Conservation (phyloP, 2,329 filamentous ascomycete genomes). For the Rutstroemia sp. region DNA sequence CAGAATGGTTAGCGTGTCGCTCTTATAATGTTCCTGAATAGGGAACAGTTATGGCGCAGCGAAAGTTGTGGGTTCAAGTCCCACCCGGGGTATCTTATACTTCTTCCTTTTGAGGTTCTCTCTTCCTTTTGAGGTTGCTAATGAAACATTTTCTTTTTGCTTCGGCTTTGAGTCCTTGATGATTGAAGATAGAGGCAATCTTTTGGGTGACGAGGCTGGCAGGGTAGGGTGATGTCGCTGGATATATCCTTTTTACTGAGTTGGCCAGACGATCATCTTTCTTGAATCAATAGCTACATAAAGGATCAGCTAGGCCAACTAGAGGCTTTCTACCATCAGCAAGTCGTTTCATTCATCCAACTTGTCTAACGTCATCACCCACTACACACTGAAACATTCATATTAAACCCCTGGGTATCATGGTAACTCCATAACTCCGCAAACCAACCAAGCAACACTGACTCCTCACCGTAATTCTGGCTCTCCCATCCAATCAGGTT, state of each 20-base stretch:
- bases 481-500: constrained; percentile 31
- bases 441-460: background rate
- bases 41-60: constrained; percentile 11
- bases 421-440: background rate
- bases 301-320: background rate
- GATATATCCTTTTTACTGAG: background rate
- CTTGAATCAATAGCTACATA: background rate
- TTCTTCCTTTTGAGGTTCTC: background rate
- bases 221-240: no score
- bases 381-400: no score
- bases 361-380: no score
- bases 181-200: no score
- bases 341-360: no score
- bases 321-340: no score
- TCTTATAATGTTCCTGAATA: constrained; percentile 13
- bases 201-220: no score
- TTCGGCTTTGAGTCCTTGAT: background rate
- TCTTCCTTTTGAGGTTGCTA: background rate
- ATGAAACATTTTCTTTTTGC: background rate
- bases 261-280: background rate
- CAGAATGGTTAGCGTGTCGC: constrained; percentile 19
- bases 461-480: constrained; percentile 24
- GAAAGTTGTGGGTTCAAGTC: constrained; percentile 13
- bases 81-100: constrained; percentile 5
- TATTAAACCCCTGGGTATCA: background rate